Evolutionary conservation across 2,329 filamentous ascomycete species (phyloP), one percentile per base, ranked within the genome.

Genomic region (Sphaerulina musiva): DNA sequence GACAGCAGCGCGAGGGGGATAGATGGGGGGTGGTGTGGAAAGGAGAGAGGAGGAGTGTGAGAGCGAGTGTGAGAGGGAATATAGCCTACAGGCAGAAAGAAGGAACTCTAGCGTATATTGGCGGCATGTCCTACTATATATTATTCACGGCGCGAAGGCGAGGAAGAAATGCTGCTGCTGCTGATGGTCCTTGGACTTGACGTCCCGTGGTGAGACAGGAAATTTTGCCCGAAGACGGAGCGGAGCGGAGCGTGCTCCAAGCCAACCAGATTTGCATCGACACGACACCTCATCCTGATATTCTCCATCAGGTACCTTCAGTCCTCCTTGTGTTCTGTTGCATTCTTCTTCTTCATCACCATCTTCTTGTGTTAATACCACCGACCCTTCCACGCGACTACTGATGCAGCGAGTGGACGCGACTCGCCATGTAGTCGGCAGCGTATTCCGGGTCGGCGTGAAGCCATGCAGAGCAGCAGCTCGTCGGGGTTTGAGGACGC

Each of bases 351-450:
- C 26, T 29, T 29, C 26, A 6, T 29, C 26, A 6, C 5, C 26
- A 6, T 29, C 6, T 29, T 29, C 26, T 29, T 29, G 20, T 20
- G 20, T 4, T 20, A 20, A 20, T 4, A 38, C 3, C 34, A 11
- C 4, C 34, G 10, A 38, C 42, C 29, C 39, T 42, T 29, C 17
- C 26, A 45, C 40, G 17, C 46, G 45, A 48, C 51, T 43, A 57
- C 53, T 47, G 51, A 62, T 62, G 60, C 60, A 60, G 58, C 53
- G 52, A 46, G 46, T 49, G 46, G 34, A 34, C 26, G 48, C 49
- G 23, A 42, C 56, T 53, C 59, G 58, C 51, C 52, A 62, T 62
- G 59, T 62, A 60, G 58, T 55, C 58, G 51, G 58, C 55, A 47
- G 39, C 4, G 38, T 49, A 11, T 20, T 31, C 14, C 49, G 32